Conservation (phyloP, 139 green algal genomes). For the Coelastrella sp. region DNA sequence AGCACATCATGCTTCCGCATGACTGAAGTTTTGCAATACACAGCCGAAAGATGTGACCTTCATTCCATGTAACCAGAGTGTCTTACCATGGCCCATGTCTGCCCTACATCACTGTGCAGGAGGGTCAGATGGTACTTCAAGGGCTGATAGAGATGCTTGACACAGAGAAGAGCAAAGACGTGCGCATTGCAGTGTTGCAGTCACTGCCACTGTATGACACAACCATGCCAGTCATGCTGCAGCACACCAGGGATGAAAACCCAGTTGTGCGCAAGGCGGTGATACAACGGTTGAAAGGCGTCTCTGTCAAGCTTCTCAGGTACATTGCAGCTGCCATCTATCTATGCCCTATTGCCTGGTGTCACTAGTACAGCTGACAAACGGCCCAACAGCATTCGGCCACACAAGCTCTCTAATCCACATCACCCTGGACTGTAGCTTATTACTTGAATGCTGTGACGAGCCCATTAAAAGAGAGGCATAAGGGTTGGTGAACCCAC, state of each 20-base stretch:
- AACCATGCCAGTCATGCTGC: slow-evolving; percentile 41
- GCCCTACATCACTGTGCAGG: neutral
- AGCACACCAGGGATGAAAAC: slow-evolving; percentile 16
- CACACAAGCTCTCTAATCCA: no score
- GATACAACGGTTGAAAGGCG: neutral
- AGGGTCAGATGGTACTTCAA: neutral
- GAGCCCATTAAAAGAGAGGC: no score
- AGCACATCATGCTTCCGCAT: no score
- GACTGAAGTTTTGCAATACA: no score
- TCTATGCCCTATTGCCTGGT: neutral
- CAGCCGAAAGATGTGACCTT: no score
- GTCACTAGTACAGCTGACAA: neutral
- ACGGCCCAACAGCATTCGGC: no score
- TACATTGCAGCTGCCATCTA: neutral
- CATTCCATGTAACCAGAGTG: no score
- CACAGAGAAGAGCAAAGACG: slow-evolving; percentile 42
- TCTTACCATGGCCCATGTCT: no score
- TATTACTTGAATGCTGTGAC: no score
- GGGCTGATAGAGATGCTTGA: neutral
- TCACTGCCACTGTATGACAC: slow-evolving; percentile 14
- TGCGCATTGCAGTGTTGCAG: slow-evolving; percentile 36
- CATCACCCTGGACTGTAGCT: no score
- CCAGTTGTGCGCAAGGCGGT: slow-evolving; percentile 30
- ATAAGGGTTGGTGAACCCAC: neutral
- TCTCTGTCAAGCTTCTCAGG: slow-evolving; percentile 17